Evolutionary conservation across 805 yeast genomes (phyloP), one percentile per base, ranked within the genome.

Genomic region (Ogataea haglerorum): DNA sequence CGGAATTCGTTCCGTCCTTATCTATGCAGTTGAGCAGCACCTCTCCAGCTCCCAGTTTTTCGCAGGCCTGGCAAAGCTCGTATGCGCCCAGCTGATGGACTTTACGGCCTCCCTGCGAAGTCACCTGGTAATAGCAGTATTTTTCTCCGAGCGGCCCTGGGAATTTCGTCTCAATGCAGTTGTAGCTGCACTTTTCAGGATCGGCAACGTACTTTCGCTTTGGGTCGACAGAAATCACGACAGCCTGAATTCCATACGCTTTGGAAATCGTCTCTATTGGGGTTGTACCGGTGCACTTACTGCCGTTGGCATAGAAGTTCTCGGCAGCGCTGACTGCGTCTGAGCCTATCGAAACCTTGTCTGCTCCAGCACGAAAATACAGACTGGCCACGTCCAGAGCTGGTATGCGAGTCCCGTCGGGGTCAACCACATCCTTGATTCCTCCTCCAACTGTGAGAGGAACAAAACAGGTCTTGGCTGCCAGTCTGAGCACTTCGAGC

Each of bases 391-490:
- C 96, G 36, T 89, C 84, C 25, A 85, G 74, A 0, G 98, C 98
- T 6, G 96, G 81, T 10, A 87, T 78, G 7, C 63, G 54, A 6
- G 85, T 79, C 23, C 95, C 95, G 49, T 76, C 86, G 1, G 95
- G 95, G 52, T 93, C 98, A 19, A 76, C 75, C 49, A 87, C 78
- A 60, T 91, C 98, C 51, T 86, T 81, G 48, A 93, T 93, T 34
- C 99, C 99, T 43, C 99, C 99, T 31, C 99, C 99, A 30, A 93
- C 96, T 0, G 99, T 93, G 48, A 93, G 70, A 7, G 99, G 99
- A 10, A 93, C 99, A 66, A 93, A 93, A 36, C 91, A 85, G 1
- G 95, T 82, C 61, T 84, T 82, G 10, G 96, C 95, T 0, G 97
- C 85, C 45, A 69, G 67, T 47, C 75, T 78, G 49, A 93, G 70